Conservation (phyloP, 257 asterid genomes). For the Fraxinus quadrangulata region DNA sequence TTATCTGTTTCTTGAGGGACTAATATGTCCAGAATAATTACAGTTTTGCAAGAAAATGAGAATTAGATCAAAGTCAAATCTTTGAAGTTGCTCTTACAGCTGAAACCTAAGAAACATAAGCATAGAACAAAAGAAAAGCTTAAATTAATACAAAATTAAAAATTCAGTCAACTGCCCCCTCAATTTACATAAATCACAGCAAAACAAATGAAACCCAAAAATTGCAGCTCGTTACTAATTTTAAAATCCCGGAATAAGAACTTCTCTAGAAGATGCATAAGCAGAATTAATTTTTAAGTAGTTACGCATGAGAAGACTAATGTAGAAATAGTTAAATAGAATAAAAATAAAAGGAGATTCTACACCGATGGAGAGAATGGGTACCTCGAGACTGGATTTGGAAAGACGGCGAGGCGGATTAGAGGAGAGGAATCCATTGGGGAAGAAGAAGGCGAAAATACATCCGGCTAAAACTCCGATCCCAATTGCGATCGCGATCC, state of each 20-base stretch:
- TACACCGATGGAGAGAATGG: background rate
- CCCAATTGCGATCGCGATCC: too few relatives aligned
- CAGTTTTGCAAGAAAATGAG: background rate
- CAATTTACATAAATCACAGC: background rate
- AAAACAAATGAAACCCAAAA: background rate
- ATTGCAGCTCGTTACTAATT: background rate
- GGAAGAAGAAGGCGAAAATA: conserved; percentile 64
- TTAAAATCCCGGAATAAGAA: background rate
- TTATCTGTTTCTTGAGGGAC: background rate
- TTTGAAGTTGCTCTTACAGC: background rate
- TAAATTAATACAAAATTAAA: background rate
- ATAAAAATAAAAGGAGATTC: background rate
- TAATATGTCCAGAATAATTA: background rate
- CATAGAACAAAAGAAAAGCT: background rate
- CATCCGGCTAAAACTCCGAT: too few relatives aligned
- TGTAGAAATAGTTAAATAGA: background rate
- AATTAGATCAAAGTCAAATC: background rate
- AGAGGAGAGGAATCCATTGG: conserved; percentile 60
- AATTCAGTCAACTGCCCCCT: background rate
- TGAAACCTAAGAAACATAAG: background rate
- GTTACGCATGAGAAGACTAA: background rate
- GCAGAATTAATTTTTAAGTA: background rate
- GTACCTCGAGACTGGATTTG: conserved; percentile 50
- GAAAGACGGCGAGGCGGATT: conserved; percentile 28
- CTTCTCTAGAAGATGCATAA: too few relatives aligned